Base-by-base conservation (phyloP, 495 filamentous ascomycete species). In the Xylaria scruposa region DNA sequence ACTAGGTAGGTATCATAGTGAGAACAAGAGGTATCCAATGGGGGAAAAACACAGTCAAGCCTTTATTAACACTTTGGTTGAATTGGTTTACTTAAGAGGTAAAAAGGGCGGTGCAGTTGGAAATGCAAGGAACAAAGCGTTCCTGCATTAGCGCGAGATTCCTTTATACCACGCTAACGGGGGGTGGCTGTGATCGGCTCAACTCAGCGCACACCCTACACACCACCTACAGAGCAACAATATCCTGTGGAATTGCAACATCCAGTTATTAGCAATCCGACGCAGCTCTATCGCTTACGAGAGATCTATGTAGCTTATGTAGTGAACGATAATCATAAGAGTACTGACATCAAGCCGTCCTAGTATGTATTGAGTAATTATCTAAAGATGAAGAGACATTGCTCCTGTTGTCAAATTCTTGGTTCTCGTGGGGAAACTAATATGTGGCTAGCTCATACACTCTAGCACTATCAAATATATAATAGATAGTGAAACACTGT, bases 121-220 rank as follows among this genome's bases (percentile, higher is more conserved):
- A 38, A 12, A 40, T 71, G 61, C 38, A 64, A 64, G 69, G 58
- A 2, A 49, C 29, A 51, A 44, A 56, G 40, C 21, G 70, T 71
- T 71, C 70, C 70, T 71, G 70, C 70, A 71, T 71, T 71, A 71
- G 70, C 53, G 61, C 60, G 2, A 38, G 62, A 67, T 58, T 49
- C 51, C 19, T 44, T 13, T 24, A 24, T 21, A 15, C 1, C 33
- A 31, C 29, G 56, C 33, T 62, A 61, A 61, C 33, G 67, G 10
- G n/a, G 67, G 10, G n/a, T 51, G n/a, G n/a, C 15, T 44, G 47
- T 44, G 38, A 56, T 56, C 53, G 13, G 53, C 15, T 56, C 53
- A 56, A 56, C 15, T 56, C 19, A 31, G 19, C 36, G 1, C 36
- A 38, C 36, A 38, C 36, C 36, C 7, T 36, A 33, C 31, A 33